phyloP scores from a whole-genome alignment of 257 asterid species.

The Petunia axillaris region DNA sequence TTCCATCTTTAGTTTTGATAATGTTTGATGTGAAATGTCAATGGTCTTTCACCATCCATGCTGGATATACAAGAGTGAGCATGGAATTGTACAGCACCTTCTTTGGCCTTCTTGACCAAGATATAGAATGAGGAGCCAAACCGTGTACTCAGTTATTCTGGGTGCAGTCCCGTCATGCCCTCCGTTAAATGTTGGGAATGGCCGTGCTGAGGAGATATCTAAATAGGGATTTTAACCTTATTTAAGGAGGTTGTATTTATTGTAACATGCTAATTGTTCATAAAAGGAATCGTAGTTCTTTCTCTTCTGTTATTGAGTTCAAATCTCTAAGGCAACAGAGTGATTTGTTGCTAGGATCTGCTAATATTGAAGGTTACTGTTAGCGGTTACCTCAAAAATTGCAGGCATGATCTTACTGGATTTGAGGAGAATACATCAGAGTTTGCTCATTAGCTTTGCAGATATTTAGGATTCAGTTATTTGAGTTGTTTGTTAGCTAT shows the following conservation, averaged over 20 bases:
- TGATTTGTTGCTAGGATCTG: neutral
- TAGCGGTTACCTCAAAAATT: too few species aligned
- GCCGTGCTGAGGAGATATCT: too few species aligned
- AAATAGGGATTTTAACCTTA: too few species aligned
- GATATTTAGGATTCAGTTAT: too few species aligned
- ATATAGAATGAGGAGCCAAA: neutral
- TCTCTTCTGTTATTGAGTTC: neutral
- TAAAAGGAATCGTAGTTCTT: slow-evolving; percentile 11
- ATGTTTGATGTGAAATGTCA: neutral
- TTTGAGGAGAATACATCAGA: too few species aligned
- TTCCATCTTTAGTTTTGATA: slow-evolving; percentile 2
- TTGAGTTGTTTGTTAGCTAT: too few species aligned
- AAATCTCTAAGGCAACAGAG: neutral
- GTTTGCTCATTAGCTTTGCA: too few species aligned
- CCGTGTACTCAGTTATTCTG: too few species aligned
- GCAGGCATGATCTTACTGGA: too few species aligned
- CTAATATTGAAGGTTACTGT: neutral
- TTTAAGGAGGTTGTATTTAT: slow-evolving; percentile 18
- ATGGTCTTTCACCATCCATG: neutral
- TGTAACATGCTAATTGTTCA: slow-evolving; percentile 23
- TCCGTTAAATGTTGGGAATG: too few species aligned
- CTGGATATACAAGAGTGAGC: neutral
- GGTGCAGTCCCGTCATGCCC: too few species aligned
- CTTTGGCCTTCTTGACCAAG: neutral
- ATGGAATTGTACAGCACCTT: slow-evolving; percentile 14